phyloP scores from a whole-genome alignment of 495 filamentous ascomycete species.

The Daldinia grandis region DNA sequence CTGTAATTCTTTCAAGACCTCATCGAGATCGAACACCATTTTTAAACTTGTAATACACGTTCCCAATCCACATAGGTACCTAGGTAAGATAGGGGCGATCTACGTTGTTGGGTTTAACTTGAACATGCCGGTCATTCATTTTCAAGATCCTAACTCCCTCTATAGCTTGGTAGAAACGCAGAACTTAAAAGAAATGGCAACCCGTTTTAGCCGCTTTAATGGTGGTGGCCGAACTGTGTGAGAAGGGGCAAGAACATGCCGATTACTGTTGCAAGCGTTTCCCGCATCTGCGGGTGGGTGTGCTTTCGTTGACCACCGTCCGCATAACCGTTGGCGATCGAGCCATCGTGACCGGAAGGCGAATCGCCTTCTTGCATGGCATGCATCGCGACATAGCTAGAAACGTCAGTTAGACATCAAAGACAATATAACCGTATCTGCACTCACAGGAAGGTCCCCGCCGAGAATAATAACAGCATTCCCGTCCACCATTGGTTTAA shows the following conservation, averaged over 20 bases:
- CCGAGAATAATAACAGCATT: slow-evolving; percentile 88
- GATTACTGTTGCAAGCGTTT: slow-evolving; percentile 77
- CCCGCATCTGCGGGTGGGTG: slow-evolving; percentile 62
- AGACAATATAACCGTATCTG: background rate
- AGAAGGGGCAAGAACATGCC: slow-evolving; percentile 92
- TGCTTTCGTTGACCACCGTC: slow-evolving; percentile 66
- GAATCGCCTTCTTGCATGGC: slow-evolving; percentile 87
- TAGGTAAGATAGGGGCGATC: background rate
- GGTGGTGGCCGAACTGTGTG: slow-evolving; percentile 89
- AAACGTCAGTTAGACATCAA: slow-evolving; percentile 32
- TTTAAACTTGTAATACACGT: slow-evolving; percentile 9
- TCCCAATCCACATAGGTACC: slow-evolving; percentile 1
- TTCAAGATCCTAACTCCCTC: slow-evolving; percentile 30
- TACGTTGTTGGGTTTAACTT: slow-evolving; percentile 7
- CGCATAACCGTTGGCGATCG: slow-evolving; percentile 69
- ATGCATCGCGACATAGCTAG: slow-evolving; percentile 97
- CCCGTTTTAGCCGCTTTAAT: slow-evolving; percentile 54
- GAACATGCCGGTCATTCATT: slow-evolving; percentile 17
- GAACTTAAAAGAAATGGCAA: slow-evolving; percentile 23
- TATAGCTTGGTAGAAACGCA: slow-evolving; percentile 27
- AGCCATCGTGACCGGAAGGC: slow-evolving; percentile 56
- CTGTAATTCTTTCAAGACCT: slow-evolving; percentile 11
- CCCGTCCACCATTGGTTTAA: slow-evolving; percentile 85
- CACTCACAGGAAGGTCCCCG: slow-evolving; percentile 92
- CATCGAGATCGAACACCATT: slow-evolving; percentile 17